Conservation (phyloP, 768 basidiomycete species). For the Boletus bicolor region DNA sequence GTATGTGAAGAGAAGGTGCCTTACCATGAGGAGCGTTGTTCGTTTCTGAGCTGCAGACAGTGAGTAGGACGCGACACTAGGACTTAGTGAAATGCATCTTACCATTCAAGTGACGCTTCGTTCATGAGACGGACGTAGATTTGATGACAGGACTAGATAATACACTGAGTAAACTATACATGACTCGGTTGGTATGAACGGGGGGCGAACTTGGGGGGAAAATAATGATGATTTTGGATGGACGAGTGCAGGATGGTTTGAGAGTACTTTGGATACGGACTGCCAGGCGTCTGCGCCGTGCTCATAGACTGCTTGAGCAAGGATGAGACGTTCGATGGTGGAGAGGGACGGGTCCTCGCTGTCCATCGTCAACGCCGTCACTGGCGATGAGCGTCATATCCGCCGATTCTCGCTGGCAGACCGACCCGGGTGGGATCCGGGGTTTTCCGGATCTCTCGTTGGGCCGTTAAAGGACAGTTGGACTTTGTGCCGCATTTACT, state of each 20-base stretch:
- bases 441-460: constrained; percentile 10
- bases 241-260: constrained; percentile 65
- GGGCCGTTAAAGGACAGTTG: constrained; percentile 24
- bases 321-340: constrained; percentile 68
- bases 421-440: constrained; percentile 20
- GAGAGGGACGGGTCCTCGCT: constrained; percentile 16
- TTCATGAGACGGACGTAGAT: constrained; percentile 69
- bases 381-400: background rate
- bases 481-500: constrained; percentile 4
- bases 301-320: constrained; percentile 86
- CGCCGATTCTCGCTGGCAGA: background rate
- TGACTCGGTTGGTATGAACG: constrained; percentile 6
- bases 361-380: constrained; percentile 16
- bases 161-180: constrained; percentile 19
- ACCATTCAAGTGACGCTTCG: constrained; percentile 65
- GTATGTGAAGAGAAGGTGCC: constrained; percentile 9
- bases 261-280: constrained; percentile 59
- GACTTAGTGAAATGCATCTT: constrained; percentile 21
- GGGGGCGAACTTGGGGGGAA: constrained; percentile 54
- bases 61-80: background rate
- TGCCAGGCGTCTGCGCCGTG: constrained; percentile 70
- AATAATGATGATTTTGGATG: constrained; percentile 64
- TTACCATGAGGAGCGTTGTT: constrained; percentile 54
- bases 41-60: constrained; percentile 41
- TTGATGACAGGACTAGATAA: constrained; percentile 57